Evolutionary conservation across 371 early-diverging fungal genomes (phyloP).

Genomic region (Rhizomucor pusillus): DNA sequence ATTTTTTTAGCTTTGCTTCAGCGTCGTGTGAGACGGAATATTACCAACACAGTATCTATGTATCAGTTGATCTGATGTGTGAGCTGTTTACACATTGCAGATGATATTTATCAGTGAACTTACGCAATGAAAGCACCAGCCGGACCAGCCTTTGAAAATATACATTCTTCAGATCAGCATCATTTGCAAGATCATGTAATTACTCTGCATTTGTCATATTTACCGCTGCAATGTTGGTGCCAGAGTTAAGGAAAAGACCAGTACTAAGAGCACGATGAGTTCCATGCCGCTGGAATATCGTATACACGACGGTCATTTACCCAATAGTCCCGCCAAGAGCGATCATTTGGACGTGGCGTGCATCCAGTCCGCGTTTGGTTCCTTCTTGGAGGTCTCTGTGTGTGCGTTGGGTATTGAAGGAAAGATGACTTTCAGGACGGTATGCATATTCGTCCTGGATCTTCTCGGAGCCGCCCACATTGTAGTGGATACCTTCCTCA

Average conservation of each 20-base stretch:
- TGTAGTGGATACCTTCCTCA: too few relatives aligned
- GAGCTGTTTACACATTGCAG: background rate
- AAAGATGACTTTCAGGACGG: background rate
- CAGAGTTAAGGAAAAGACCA: slow-evolving; percentile 86
- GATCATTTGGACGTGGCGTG: slow-evolving; percentile 83
- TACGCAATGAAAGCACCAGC: slow-evolving; percentile 50
- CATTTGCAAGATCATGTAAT: background rate
- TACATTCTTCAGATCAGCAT: background rate
- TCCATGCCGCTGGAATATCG: background rate
- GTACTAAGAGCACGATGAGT: slow-evolving; percentile 49
- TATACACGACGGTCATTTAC: slow-evolving; percentile 17
- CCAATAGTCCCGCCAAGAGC: slow-evolving; percentile 64
- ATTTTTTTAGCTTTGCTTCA: background rate
- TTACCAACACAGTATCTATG: slow-evolving; percentile 24
- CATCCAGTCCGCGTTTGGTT: slow-evolving; percentile 61
- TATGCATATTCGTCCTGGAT: slow-evolving; percentile 5
- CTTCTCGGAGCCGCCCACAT: slow-evolving; percentile 7
- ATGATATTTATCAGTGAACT: background rate
- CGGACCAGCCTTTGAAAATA: slow-evolving; percentile 37
- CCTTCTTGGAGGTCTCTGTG: slow-evolving; percentile 16
- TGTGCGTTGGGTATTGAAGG: background rate
- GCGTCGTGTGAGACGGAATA: background rate
- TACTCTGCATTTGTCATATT: background rate
- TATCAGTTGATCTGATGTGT: background rate
- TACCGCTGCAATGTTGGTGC: slow-evolving; percentile 59